Evolutionary conservation across 2,329 filamentous ascomycete species (phyloP), one percentile per base, ranked within the genome.

Genomic region (Neoascochyta sp.): DNA sequence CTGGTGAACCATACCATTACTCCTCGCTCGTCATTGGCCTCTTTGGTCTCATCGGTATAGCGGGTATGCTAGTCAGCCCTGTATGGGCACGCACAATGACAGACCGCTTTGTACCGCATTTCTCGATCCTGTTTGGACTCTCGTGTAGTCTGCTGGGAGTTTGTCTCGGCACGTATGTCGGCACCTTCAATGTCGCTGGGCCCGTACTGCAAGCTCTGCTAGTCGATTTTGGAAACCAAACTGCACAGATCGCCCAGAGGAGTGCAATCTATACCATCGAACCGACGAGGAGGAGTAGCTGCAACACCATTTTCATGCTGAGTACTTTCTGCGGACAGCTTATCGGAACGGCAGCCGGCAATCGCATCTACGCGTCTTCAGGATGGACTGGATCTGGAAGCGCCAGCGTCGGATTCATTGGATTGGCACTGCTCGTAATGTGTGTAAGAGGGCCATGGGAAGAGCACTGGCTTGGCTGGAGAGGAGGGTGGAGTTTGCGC

Each of bases 241-340:
- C 79, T 1, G 71, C 76, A 1, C 83, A 88, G 55, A 83, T 87
- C 17, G 81, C 82, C 1, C 88, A 89, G 47, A 68, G 86, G 0
- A 71, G 73, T 1, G 72, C 76, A 4, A 83, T 92, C 12, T 89
- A 86, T 47, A 64, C 68, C 1, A 78, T 90, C 13, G 81, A 83
- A 30, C 79, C 84, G 0, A 80, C 77, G 37, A 80, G 80, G 0
- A 66, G 83, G 4, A 92, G 88, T 60, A 65, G 86, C 3, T 74
- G 90, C 14, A 92, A 92, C 54, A 88, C 85, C 0, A 83, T 80
- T 1, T 92, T 87, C 51, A 92, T 90, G 86, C 72, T 88, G 0
- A 71, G 74, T 6, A 78, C 76, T 0, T 90, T 90, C 50, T 78
- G 74, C 16, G 86, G 86, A 0, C 86, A 92, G 65, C 52, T 92